Conservation (phyloP, 352 stramenopile genomes). For the Globisporangium perplexum region DNA sequence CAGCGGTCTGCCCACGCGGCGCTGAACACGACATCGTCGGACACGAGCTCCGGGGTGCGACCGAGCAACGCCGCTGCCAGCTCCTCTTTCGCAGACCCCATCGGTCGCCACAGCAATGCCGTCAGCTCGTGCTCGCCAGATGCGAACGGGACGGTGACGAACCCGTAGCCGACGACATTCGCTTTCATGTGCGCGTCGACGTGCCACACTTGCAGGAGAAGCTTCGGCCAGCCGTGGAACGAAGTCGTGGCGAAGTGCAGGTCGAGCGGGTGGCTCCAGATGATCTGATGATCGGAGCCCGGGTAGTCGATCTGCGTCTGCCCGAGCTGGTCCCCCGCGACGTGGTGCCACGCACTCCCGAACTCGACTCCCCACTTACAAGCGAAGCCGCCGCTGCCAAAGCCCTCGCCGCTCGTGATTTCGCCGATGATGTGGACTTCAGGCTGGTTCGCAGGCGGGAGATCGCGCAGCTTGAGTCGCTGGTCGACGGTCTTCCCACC, state of each 20-base stretch:
- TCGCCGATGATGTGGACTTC: slow-evolving; percentile 72
- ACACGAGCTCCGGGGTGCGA: slow-evolving; percentile 45
- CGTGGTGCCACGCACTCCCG: slow-evolving; percentile 45
- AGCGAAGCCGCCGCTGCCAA: slow-evolving; percentile 33
- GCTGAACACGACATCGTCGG: slow-evolving; percentile 51
- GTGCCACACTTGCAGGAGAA: slow-evolving; percentile 62
- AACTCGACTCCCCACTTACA: slow-evolving; percentile 74
- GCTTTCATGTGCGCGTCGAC: slow-evolving; percentile 41
- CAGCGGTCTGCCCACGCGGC: slow-evolving; percentile 53
- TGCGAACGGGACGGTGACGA: slow-evolving; percentile 47
- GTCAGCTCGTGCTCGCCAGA: slow-evolving; percentile 40
- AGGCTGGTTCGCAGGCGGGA: slow-evolving; percentile 39
- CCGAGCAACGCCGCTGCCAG: slow-evolving; percentile 41
- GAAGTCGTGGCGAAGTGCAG: slow-evolving; percentile 53
- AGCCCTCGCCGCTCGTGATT: slow-evolving; percentile 49
- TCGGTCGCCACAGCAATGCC: slow-evolving; percentile 51
- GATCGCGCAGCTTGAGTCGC: slow-evolving; percentile 15
- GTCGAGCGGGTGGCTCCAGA: slow-evolving; percentile 66
- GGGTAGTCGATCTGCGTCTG: slow-evolving; percentile 65
- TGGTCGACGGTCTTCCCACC: not conserved
- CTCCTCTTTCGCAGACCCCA: slow-evolving; percentile 46
- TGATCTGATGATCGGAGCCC: slow-evolving; percentile 16
- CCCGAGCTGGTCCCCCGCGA: slow-evolving; percentile 49
- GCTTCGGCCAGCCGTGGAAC: slow-evolving; percentile 58
- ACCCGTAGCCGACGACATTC: slow-evolving; percentile 53